Percentiles rank a stretch among this genome's conserved stretches.
Conservation (phyloP, 176 grass and related monocot species). For the Luzula sylvatica region DNA sequence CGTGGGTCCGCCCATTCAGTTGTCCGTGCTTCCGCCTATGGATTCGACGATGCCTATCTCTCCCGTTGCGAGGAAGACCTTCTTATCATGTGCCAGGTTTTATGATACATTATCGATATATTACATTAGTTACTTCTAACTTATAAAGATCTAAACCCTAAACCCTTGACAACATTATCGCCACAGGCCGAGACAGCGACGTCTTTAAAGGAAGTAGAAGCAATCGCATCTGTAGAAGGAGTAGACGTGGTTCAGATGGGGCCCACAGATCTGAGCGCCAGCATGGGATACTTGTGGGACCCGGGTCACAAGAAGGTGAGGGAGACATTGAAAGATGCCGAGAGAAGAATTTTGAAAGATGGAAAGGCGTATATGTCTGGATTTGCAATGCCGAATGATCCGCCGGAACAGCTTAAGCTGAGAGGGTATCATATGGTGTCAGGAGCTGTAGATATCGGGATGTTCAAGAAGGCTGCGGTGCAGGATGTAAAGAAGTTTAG, state of each 20-base stretch:
- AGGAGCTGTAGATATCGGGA: slow-evolving; percentile 48
- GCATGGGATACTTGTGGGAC: slow-evolving; percentile 92
- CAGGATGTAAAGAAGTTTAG: slow-evolving; percentile 61
- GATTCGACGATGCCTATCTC: slow-evolving; percentile 80
- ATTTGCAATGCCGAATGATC: slow-evolving; percentile 77
- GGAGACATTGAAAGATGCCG: slow-evolving; percentile 47
- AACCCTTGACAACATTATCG: no score
- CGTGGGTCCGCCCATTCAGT: slow-evolving; percentile 82
- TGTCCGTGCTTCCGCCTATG: slow-evolving; percentile 75
- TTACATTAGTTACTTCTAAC: no score
- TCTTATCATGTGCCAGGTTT: slow-evolving; percentile 68
- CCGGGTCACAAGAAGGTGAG: slow-evolving; percentile 83
- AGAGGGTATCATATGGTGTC: slow-evolving; percentile 94
- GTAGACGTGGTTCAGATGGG: slow-evolving; percentile 86
- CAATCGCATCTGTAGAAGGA: slow-evolving; percentile 72
- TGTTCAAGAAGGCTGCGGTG: slow-evolving; percentile 54
- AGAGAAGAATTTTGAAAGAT: slow-evolving; percentile 57
- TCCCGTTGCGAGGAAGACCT: slow-evolving; percentile 77
- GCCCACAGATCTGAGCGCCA: slow-evolving; percentile 73
- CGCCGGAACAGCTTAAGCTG: slow-evolving; percentile 64
- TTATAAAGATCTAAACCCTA: no score
- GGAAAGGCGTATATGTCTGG: slow-evolving; percentile 45
- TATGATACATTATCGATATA: neutral
- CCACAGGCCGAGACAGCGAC: slow-evolving; percentile 36
- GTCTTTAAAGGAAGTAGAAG: slow-evolving; percentile 50